A percentile compares a stretch with the other conserved stretches of the same genome.
phyloP scores from a whole-genome alignment of 2,329 filamentous ascomycete species.

The Microdochium nivale region DNA sequence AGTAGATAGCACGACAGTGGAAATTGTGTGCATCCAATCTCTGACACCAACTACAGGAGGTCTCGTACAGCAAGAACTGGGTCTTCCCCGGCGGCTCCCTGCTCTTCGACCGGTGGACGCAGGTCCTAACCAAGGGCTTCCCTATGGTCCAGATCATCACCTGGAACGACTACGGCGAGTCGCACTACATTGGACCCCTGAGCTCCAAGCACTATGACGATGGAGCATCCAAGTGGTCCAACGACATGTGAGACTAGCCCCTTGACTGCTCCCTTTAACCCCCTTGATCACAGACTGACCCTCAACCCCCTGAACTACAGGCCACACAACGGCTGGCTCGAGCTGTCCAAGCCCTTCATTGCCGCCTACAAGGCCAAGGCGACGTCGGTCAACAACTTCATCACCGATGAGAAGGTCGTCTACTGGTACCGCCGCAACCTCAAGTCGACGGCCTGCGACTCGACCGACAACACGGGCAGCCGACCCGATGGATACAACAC shows the following conservation, averaged over 20 bases:
- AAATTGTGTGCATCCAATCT: no score
- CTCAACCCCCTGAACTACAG: no score
- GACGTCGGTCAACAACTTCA: constrained; percentile 27
- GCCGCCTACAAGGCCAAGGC: constrained; percentile 40
- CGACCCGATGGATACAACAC: constrained; percentile 39
- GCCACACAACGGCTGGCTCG: constrained; percentile 42
- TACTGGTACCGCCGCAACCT: constrained; percentile 49
- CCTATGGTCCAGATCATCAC: constrained; percentile 38
- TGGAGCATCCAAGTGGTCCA: constrained; percentile 38
- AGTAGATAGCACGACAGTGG: background rate
- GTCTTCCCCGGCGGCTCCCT: constrained; percentile 50
- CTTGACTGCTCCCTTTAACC: no score
- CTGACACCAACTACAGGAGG: constrained; percentile 12
- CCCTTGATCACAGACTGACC: no score
- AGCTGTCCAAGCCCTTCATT: constrained; percentile 44
- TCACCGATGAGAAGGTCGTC: constrained; percentile 37
- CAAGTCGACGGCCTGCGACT: constrained; percentile 35
- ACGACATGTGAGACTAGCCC: constrained; percentile 29
- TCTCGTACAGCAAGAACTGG: constrained; percentile 42
- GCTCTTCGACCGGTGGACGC: constrained; percentile 49
- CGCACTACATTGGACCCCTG: constrained; percentile 43
- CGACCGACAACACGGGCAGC: constrained; percentile 38
- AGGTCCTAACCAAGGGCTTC: constrained; percentile 32
- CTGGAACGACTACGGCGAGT: constrained; percentile 45
- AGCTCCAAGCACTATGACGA: constrained; percentile 31